These are phyloP conservation scores for Dactylella cylindrospora DNA, from an alignment of 2,329 filamentous ascomycete genomes.

Conservation along the genomic window DNA sequence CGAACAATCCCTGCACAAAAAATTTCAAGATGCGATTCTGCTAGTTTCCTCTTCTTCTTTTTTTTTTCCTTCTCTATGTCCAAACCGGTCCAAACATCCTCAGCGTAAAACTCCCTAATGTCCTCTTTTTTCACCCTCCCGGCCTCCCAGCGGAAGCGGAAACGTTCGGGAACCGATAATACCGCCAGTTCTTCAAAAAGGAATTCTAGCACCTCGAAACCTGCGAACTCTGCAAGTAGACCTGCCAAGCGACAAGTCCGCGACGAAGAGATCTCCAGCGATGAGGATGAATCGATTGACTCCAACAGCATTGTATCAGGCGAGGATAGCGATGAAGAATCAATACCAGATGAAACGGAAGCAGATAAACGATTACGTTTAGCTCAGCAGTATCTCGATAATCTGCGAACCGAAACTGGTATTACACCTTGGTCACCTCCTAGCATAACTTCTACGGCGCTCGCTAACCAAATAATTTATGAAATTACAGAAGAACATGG, in stretches of 20 bases:
- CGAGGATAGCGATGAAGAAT: conserved; percentile 59
- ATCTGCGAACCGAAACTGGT: conserved; percentile 69
- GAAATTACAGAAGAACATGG: conserved; percentile 64
- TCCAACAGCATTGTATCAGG: conserved; percentile 47
- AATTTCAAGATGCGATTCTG: conserved; percentile 26
- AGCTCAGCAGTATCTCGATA: conserved; percentile 89
- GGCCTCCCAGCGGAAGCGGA: conserved; percentile 85
- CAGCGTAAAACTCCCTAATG: conserved; percentile 58
- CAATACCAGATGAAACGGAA: conserved; percentile 77
- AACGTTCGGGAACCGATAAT: conserved; percentile 62
- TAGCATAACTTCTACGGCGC: not conserved
- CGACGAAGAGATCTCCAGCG: conserved; percentile 85
- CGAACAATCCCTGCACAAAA: conserved; percentile 38
- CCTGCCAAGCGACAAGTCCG: conserved; percentile 54
- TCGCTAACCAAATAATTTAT: conserved; percentile 13
- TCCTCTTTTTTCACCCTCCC: conserved; percentile 95
- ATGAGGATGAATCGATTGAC: conserved; percentile 62
- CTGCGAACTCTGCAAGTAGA: conserved; percentile 55
- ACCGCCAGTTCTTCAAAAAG: conserved; percentile 55
- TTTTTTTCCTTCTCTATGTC: conserved; percentile 1
- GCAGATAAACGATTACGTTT: conserved; percentile 83
- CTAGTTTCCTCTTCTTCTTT: conserved; percentile 10
- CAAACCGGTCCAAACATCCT: not conserved
- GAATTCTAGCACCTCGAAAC: conserved; percentile 53
- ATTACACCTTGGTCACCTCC: not conserved